Conservation (phyloP, 768 basidiomycete species). For the Pleurotus djamor region DNA sequence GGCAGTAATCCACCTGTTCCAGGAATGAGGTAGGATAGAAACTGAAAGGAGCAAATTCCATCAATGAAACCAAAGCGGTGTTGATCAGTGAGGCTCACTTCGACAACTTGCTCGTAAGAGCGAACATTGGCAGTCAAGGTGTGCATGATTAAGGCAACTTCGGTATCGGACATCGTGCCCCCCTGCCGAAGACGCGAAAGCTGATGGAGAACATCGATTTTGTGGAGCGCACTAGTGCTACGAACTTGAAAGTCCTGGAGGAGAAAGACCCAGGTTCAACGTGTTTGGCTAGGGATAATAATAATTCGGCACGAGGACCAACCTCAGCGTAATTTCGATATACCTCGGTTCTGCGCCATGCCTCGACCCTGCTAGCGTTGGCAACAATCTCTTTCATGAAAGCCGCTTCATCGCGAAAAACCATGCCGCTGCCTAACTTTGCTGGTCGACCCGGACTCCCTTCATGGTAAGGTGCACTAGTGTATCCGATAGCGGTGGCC, state of each 20-base stretch:
- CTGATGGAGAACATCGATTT: conserved; percentile 66
- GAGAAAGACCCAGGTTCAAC: background rate
- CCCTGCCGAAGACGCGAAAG: conserved; percentile 54
- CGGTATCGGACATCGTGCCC: conserved; percentile 49
- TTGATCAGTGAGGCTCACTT: conserved; percentile 37
- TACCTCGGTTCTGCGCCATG: conserved; percentile 60
- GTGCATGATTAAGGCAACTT: conserved; percentile 57
- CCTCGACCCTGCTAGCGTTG: conserved; percentile 66
- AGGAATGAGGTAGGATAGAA: conserved; percentile 72
- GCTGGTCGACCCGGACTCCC: conserved; percentile 15
- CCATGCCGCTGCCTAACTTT: conserved; percentile 56
- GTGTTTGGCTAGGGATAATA: background rate
- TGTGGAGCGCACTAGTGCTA: conserved; percentile 40
- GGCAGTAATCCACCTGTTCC: conserved; percentile 84
- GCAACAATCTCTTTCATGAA: conserved; percentile 49
- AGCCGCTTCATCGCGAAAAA: conserved; percentile 50
- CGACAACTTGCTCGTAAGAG: conserved; percentile 67
- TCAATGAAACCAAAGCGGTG: background rate
- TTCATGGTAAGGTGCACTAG: conserved; percentile 34
- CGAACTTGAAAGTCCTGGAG: conserved; percentile 45
- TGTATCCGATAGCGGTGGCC: conserved; percentile 55
- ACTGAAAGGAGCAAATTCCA: conserved; percentile 35
- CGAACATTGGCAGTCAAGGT: conserved; percentile 48
- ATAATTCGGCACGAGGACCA: background rate
- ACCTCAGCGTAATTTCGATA: conserved; percentile 58